These are phyloP conservation scores for Bolboschoenoplectus hybrid DNA, from an alignment of 202 grass and related monocot genomes.

Conservation along the genomic window DNA sequence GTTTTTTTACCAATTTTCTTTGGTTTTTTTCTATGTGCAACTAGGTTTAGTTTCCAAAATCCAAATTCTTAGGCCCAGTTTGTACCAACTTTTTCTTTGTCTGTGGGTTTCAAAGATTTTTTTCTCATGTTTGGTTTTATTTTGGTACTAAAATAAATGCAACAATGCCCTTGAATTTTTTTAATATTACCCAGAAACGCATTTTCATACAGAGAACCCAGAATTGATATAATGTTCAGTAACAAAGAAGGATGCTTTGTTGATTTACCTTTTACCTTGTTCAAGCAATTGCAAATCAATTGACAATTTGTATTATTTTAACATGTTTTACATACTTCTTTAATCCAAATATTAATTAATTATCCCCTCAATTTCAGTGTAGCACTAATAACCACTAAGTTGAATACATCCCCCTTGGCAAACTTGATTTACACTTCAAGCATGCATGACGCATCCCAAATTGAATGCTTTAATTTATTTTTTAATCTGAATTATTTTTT, in stretches of 20 bases:
- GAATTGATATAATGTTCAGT: not conserved
- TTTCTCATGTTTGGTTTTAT: not conserved
- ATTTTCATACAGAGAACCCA: not conserved
- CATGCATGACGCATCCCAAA: not conserved
- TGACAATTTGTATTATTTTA: not conserved
- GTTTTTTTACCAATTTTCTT: slow-evolving; percentile 5
- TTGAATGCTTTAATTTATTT: slow-evolving; percentile 6
- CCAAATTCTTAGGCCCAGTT: not conserved
- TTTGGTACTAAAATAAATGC: slow-evolving; percentile 3
- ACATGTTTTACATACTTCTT: slow-evolving; percentile 23
- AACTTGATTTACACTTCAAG: slow-evolving; percentile 10
- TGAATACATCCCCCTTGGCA: not conserved
- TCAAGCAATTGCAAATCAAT: slow-evolving; percentile 7
- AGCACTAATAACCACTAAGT: not conserved
- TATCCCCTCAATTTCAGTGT: slow-evolving; percentile 2
- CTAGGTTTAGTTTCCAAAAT: not conserved
- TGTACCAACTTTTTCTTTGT: not conserved
- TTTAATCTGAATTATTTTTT: slow-evolving; percentile 5
- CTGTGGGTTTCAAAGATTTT: not conserved
- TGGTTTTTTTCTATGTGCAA: not conserved
- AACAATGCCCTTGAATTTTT: not conserved
- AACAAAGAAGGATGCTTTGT: not conserved
- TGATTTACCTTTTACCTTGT: not conserved
- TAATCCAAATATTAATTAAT: not conserved
- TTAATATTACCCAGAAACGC: not conserved